Base-by-base conservation (phyloP, 2,329 filamentous ascomycete genomes). In the Ascomycota sp. region DNA sequence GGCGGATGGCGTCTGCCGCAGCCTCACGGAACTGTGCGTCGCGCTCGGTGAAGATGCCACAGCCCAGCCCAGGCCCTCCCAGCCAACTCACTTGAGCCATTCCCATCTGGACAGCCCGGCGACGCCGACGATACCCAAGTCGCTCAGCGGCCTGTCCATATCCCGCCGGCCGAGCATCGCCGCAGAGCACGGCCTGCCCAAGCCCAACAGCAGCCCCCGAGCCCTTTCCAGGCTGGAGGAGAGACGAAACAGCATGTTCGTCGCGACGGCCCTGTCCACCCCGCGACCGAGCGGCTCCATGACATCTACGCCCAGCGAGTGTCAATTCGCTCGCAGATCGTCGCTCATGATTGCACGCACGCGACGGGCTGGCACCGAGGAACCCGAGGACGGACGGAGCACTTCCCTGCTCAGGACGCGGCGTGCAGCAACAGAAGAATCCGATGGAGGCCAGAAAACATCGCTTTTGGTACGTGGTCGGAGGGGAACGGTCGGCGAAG, bases 1-100 rank as follows among this genome's bases (percentile, higher is more conserved):
- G 51, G 81, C 82, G 20, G 86, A 98, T 46, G 83, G 78, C 44
- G 72, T 98, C 46, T 95, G 89, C 48, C 76, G 86, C 31, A 89
- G 79, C 44, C 56, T 98, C 38, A 95, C 86, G 0, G 89, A 98
- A 50, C 62, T 98, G 6, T 93, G 82, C 46, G 67, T 98, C 32
- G 79, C 83, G 1, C 57, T 98, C 31, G 73, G 74, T 20, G 77
- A 80, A 37, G 67, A 70, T 25, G 47, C 46, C 4, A 27, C 29
- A 17, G 25, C 30, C 15, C 42, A 38, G 20, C 28, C 33, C 13
- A 11, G 35, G 33, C 35, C 33, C 12, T 11, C 30, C 13, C 21
- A 32, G 25, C 13, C 33, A 13, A 29, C 36, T 34, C 17, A 32
- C 31, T 25, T 30, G 13, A 28, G 25, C 11, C 29, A 33, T 27